A percentile compares a stretch with the other conserved stretches of the same genome.
phyloP scores from a whole-genome alignment of 805 yeast genomes.

The Candida oleophila region DNA sequence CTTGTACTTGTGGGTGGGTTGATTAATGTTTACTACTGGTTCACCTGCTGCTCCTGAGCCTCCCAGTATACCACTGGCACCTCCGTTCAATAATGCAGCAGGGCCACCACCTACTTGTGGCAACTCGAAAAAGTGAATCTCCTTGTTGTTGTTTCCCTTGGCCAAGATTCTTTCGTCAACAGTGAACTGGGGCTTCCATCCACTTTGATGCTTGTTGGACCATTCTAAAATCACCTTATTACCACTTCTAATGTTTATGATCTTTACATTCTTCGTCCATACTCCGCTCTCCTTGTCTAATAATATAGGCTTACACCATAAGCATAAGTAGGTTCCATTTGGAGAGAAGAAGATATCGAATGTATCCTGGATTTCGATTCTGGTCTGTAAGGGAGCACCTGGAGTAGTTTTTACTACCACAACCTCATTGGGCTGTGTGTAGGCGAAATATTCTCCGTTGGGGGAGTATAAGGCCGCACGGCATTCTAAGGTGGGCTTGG shows the following conservation, averaged over 20 bases:
- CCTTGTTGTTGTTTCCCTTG: conserved; percentile 53
- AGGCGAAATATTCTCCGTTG: conserved; percentile 68
- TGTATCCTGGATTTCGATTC: conserved; percentile 61
- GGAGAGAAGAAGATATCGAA: conserved; percentile 90
- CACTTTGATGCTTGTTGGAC: conserved; percentile 78
- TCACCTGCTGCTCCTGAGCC: conserved; percentile 14
- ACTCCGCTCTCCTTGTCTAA: conserved; percentile 65
- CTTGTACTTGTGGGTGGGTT: conserved; percentile 59
- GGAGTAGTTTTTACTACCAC: conserved; percentile 55
- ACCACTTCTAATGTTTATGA: conserved; percentile 56
- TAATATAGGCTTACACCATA: conserved; percentile 87
- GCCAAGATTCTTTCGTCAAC: conserved; percentile 74
- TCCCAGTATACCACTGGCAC: not conserved
- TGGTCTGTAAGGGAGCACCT: conserved; percentile 44
- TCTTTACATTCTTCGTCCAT: conserved; percentile 75
- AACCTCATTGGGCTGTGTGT: conserved; percentile 64
- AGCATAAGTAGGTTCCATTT: conserved; percentile 71
- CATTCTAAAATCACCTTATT: conserved; percentile 57
- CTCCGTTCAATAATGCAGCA: conserved; percentile 9
- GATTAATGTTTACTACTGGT: conserved; percentile 30
- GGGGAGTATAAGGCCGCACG: conserved; percentile 67
- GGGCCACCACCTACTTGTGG: conserved; percentile 1
- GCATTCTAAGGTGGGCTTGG: conserved; percentile 47
- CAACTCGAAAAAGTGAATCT: conserved; percentile 68
- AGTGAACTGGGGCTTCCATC: conserved; percentile 92